A percentile compares a stretch with the other conserved stretches of the same genome.
Conservation (phyloP, 768 basidiomycete genomes). For the Phaffia australis region DNA sequence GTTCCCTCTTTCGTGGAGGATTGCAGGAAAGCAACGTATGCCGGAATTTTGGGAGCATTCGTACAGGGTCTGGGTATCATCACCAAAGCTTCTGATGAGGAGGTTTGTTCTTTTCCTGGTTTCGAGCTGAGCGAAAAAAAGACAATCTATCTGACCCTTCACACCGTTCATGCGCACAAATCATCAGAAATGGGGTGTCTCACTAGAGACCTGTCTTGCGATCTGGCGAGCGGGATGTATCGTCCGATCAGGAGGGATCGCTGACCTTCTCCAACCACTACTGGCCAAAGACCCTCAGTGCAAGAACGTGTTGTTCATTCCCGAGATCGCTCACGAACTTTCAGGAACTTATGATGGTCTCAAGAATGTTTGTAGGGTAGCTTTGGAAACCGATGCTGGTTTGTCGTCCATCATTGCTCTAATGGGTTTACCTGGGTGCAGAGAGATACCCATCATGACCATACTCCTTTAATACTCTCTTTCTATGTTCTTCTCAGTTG, state of each 20-base stretch:
- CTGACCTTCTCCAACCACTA: constrained; percentile 32
- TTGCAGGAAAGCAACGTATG: constrained; percentile 34
- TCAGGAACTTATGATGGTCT: constrained; percentile 31
- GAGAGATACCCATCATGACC: constrained; percentile 31
- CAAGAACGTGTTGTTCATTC: constrained; percentile 31
- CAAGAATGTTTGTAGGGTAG: constrained; percentile 31
- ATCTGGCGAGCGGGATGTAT: constrained; percentile 39
- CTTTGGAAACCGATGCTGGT: constrained; percentile 33
- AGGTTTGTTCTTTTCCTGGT: constrained; percentile 23
- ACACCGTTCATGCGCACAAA: not conserved
- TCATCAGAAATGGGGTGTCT: constrained; percentile 32
- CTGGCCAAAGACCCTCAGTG: constrained; percentile 20
- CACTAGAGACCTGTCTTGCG: constrained; percentile 30
- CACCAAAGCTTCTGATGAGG: constrained; percentile 32
- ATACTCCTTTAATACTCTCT: not conserved
- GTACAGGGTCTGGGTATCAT: constrained; percentile 37
- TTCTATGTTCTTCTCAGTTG: not conserved
- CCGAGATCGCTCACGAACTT: constrained; percentile 34
- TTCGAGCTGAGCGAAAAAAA: too few relatives aligned
- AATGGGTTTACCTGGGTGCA: constrained; percentile 34
- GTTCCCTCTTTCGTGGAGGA: constrained; percentile 30
- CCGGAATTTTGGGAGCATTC: constrained; percentile 34
- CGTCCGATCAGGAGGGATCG: constrained; percentile 31
- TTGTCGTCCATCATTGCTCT: constrained; percentile 34
- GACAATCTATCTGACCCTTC: not conserved